Evolutionary conservation across 106 monocot genomes (phyloP), one percentile per base, ranked within the genome.

Genomic region (Platanthera zijinensis): DNA sequence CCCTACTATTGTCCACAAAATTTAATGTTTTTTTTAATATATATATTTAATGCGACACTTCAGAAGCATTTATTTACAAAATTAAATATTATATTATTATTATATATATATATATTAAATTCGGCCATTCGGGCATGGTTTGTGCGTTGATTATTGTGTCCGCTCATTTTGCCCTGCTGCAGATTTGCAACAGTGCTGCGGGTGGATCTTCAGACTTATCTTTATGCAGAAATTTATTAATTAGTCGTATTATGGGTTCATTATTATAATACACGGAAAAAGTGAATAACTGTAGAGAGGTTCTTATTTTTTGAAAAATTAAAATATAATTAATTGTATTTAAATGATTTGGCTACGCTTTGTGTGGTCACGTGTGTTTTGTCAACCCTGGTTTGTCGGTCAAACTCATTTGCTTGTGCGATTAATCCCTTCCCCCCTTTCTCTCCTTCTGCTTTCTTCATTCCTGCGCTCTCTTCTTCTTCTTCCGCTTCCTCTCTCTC

Each of bases 351-450:
- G 56, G 75, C 75, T 45, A n/a, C 57, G 57, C 32, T 56, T 75
- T 75, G 56, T 14, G 32, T 32, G 75, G 75, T 75, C 75, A 75
- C 75, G 75, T 75, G 75, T 75, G 57, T 57, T 52, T 75, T 56
- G 56, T 75, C 75, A 75, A 75, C 54, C 75, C 39, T 12, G 57
- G 7, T 39, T 56, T 56, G 75, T 75, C 75, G 75, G 76, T 76
- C 76, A 76, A 62, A 76, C 45, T 57, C 45, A 45, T 30, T 17
- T 25, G 30, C 53, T 3, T n/a, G 9, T 8, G 13, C 21, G 11
- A 54, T 56, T 53, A 57, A 52, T 72, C 50, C 6, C 67, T 70
- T 72, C 50, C 6, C 67, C 48, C 70, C 48, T 70, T 6, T 45
- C 30, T 32, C 32, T 32, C 32, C 32, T 32, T 32, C 32, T 32